Percentiles rank a stretch among this genome's conserved stretches.
Conservation (phyloP, 2,329 filamentous ascomycete genomes). For the Aspergillus transmontanensis region DNA sequence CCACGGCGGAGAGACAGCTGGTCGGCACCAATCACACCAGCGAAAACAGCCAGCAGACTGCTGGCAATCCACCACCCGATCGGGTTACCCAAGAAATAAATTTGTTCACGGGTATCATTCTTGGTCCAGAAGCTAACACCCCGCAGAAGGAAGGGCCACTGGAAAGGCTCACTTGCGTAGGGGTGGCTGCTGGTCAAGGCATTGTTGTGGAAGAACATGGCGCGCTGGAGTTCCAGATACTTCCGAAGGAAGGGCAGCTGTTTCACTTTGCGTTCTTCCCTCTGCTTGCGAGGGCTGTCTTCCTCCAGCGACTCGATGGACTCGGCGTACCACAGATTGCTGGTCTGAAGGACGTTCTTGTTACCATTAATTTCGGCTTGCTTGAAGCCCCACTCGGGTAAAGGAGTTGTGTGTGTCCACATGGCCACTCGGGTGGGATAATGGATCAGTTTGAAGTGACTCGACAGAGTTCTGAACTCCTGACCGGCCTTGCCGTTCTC, state of each 20-base stretch:
- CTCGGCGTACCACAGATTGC: slow-evolving; percentile 93
- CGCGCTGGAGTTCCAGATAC: slow-evolving; percentile 93
- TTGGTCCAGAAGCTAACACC: slow-evolving; percentile 99
- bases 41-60: slow-evolving; percentile 88
- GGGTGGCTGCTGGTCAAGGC: slow-evolving; percentile 96
- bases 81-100: slow-evolving; percentile 97
- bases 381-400: slow-evolving; percentile 97
- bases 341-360: slow-evolving; percentile 87
- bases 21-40: slow-evolving; percentile 86
- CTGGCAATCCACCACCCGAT: slow-evolving; percentile 97
- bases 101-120: slow-evolving; percentile 90
- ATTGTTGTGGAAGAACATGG: slow-evolving; percentile 99
- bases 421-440: slow-evolving; percentile 94
- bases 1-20: slow-evolving; percentile 91
- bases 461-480: slow-evolving; percentile 86
- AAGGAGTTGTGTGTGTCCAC: slow-evolving; percentile 94
- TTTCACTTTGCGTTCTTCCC: slow-evolving; percentile 78
- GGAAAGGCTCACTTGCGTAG: slow-evolving; percentile 90
- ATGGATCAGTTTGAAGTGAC: slow-evolving; percentile 95
- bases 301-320: slow-evolving; percentile 78
- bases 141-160: slow-evolving; percentile 96
- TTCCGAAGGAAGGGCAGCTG: slow-evolving; percentile 85
- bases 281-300: slow-evolving; percentile 73
- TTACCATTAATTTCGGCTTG: slow-evolving; percentile 99
- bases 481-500: slow-evolving; percentile 80